Percentiles rank a stretch among this genome's conserved stretches.
phyloP scores from a whole-genome alignment of 108 stramenopile species.

The Aurantiochytrium sp. region DNA sequence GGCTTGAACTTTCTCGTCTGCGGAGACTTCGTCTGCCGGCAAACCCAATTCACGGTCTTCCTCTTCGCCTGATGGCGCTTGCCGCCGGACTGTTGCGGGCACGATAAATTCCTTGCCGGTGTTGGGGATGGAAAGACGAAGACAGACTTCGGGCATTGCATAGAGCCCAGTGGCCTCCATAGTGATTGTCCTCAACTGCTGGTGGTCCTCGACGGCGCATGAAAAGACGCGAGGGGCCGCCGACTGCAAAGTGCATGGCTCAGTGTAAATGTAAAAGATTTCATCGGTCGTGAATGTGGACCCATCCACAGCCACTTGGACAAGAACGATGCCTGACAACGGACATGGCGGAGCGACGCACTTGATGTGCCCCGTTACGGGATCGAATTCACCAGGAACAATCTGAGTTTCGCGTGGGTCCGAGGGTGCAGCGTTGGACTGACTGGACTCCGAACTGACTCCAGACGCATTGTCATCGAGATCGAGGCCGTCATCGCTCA shows the following conservation, averaged over 20 bases:
- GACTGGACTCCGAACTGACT: not conserved
- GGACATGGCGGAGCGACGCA: not conserved
- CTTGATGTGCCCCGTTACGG: not conserved
- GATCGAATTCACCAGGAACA: not conserved
- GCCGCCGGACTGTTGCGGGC: not conserved
- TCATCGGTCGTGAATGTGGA: not conserved
- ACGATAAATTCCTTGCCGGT: not conserved
- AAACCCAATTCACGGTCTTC: not conserved
- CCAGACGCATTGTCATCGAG: not conserved
- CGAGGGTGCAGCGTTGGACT: not conserved
- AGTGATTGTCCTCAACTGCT: not conserved
- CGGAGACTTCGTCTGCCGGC: too few relatives aligned
- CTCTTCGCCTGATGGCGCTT: not conserved
- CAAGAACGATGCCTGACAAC: not conserved
- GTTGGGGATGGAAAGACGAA: not conserved
- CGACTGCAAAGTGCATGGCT: not conserved
- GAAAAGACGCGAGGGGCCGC: not conserved
- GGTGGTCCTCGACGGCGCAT: not conserved
- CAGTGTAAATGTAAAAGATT: not conserved
- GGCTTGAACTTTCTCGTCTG: not conserved
- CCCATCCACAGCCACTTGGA: not conserved
- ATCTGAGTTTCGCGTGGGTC: not conserved
- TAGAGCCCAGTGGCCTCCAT: not conserved
- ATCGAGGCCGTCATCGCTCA: not conserved
- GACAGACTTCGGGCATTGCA: not conserved